A percentile compares a stretch with the other conserved stretches of the same genome.
Conservation (phyloP, 2,329 filamentous ascomycete species). For the Hypoxylon sp. region DNA sequence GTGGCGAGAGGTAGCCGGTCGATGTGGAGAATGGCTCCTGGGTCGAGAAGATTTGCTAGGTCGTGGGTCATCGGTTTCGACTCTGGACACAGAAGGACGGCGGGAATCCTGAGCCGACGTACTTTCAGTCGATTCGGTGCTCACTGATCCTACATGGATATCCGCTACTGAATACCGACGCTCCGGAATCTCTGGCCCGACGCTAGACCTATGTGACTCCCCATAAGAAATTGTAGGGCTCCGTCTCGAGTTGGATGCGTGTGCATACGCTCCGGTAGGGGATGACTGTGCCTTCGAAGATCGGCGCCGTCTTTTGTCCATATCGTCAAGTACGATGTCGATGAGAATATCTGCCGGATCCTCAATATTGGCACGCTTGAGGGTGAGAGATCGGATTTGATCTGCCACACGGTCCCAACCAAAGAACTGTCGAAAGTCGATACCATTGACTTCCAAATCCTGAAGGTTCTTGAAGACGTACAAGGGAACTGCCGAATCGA, state of each 20-base stretch:
- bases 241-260: conserved; percentile 69
- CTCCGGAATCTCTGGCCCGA: conserved; percentile 75
- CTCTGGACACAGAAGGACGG: conserved; percentile 62
- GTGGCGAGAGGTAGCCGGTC: conserved; percentile 82
- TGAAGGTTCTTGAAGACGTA: conserved; percentile 98
- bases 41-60: conserved; percentile 66
- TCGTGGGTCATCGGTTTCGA: conserved; percentile 64
- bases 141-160: conserved; percentile 72
- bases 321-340: conserved; percentile 95
- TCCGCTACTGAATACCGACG: conserved; percentile 64
- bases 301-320: conserved; percentile 89
- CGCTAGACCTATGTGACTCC: conserved; percentile 77
- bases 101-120: conserved; percentile 56
- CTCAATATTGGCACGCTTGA: conserved; percentile 89
- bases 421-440: conserved; percentile 97
- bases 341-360: conserved; percentile 92
- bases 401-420: conserved; percentile 96
- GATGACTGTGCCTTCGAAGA: conserved; percentile 89
- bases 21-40: conserved; percentile 84
- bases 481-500: conserved; percentile 96
- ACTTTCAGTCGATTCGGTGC: conserved; percentile 64
- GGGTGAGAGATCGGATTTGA: conserved; percentile 87
- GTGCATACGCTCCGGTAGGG: conserved; percentile 78
- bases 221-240: conserved; percentile 75
- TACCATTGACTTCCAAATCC: conserved; percentile 91